Percentiles rank a stretch among this genome's conserved stretches.
Conservation (phyloP, 257 asterid species). For the Rubia yunnanensis region DNA sequence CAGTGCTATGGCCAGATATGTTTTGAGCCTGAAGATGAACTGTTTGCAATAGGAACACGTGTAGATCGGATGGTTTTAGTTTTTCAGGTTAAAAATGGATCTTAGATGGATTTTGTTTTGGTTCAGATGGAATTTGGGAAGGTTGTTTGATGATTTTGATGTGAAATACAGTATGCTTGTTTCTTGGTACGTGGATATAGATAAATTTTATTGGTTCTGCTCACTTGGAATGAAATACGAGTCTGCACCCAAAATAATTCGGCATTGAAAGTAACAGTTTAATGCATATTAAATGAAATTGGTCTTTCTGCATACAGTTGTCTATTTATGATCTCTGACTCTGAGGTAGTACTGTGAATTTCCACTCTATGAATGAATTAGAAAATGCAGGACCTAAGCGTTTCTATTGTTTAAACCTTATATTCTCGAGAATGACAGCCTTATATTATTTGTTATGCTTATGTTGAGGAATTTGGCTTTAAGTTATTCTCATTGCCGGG, state of each 20-base stretch:
- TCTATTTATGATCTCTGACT: not conserved
- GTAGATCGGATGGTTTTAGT: not conserved
- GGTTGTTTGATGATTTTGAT: not conserved
- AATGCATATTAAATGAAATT: not conserved
- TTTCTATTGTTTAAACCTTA: not conserved
- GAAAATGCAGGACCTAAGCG: not conserved
- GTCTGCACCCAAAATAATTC: not conserved
- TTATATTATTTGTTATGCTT: not conserved
- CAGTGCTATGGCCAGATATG: not conserved
- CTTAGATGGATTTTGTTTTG: too few species aligned
- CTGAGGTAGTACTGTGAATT: not conserved
- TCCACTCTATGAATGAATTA: not conserved
- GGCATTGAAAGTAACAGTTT: not conserved
- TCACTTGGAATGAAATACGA: not conserved
- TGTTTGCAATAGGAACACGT: not conserved
- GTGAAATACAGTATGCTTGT: too few species aligned
- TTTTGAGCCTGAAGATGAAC: not conserved
- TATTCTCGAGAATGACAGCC: not conserved
- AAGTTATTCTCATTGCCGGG: not conserved
- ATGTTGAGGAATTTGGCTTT: not conserved
- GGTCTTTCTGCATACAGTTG: not conserved
- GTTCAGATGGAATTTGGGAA: not conserved
- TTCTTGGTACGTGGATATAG: not conserved
- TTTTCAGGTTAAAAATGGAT: not conserved
- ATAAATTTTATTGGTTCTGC: not conserved